A percentile compares a stretch with the other conserved stretches of the same genome.
phyloP scores from a whole-genome alignment of 768 basidiomycete species.

The Arthromyces matolae region DNA sequence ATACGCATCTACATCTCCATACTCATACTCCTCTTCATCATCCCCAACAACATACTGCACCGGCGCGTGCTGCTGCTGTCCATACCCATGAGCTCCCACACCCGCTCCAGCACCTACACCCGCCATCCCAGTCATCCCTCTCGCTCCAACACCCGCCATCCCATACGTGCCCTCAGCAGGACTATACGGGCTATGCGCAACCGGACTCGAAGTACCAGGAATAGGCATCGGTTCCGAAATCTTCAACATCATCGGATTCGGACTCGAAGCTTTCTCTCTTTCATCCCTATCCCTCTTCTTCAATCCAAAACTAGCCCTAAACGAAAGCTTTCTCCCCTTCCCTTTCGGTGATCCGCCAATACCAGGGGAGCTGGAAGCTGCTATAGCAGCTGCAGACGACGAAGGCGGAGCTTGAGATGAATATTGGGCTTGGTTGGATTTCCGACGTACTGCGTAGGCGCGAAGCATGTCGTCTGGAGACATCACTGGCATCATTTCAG shows the following conservation, averaged over 20 bases:
- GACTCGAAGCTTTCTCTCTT: constrained; percentile 5
- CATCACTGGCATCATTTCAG: constrained; percentile 28
- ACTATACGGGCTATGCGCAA: not conserved
- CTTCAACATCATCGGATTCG: constrained; percentile 1
- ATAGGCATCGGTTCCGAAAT: constrained; percentile 26
- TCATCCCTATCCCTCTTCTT: constrained; percentile 10
- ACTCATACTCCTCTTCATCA: constrained; percentile 24
- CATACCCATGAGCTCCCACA: constrained; percentile 7
- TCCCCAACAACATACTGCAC: constrained; percentile 31
- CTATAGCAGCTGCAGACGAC: too few relatives aligned
- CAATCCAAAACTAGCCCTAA: constrained; percentile 11
- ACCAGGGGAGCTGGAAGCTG: not conserved
- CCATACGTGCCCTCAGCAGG: not conserved
- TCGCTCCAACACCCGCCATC: constrained; percentile 4
- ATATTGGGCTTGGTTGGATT: too few relatives aligned
- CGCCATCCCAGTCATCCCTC: not conserved
- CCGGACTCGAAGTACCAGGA: not conserved
- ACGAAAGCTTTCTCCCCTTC: constrained; percentile 11
- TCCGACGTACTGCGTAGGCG: constrained; percentile 64
- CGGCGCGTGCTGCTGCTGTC: constrained; percentile 18
- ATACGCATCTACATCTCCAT: constrained; percentile 13
- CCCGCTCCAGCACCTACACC: constrained; percentile 6
- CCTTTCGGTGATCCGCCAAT: not conserved
- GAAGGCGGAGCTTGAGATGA: constrained; percentile 13
- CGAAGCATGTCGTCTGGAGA: constrained; percentile 75